Evolutionary conservation across 345 rosid genomes (phyloP).

Genomic region (Brassica cretica): DNA sequence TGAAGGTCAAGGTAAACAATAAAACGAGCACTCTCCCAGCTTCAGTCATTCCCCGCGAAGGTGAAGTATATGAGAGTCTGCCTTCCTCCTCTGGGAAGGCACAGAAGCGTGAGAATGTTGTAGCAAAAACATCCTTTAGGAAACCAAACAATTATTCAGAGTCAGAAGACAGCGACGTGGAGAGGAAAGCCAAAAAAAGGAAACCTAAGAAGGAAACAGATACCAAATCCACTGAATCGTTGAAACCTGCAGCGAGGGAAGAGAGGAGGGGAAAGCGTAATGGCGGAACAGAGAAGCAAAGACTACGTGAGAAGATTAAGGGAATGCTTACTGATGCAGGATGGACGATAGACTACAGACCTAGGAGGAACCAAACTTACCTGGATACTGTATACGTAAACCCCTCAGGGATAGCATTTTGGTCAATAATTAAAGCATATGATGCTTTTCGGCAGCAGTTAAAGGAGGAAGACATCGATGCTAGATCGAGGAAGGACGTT

Average conservation of each 20-base stretch:
- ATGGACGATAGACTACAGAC: conserved; percentile 90
- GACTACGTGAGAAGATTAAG: conserved; percentile 79
- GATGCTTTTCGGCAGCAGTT: conserved; percentile 82
- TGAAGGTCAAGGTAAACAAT: conserved; percentile 73
- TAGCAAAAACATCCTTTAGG: conserved; percentile 40
- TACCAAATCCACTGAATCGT: conserved; percentile 45
- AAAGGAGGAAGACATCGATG: conserved; percentile 54
- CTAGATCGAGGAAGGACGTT: conserved; percentile 43
- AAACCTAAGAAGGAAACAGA: conserved; percentile 38
- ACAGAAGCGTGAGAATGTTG: conserved; percentile 42
- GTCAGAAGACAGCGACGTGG: conserved; percentile 56
- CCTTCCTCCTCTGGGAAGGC: conserved; percentile 36
- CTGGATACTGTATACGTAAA: conserved; percentile 89
- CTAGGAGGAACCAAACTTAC: conserved; percentile 83
- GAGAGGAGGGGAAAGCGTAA: conserved; percentile 73
- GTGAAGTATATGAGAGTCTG: conserved; percentile 45
- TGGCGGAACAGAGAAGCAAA: conserved; percentile 95
- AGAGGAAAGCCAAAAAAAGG: conserved; percentile 46
- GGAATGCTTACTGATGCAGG: conserved; percentile 92
- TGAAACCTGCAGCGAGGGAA: conserved; percentile 38
- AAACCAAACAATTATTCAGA: conserved; percentile 48
- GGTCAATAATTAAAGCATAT: conserved; percentile 96
- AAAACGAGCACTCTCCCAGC: conserved; percentile 40
- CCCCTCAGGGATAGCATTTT: conserved; percentile 88
- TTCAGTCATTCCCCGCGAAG: conserved; percentile 44